These are phyloP conservation scores for Heliosperma pusillum DNA, from an alignment of 148 eudicot species.

Conservation along the genomic window DNA sequence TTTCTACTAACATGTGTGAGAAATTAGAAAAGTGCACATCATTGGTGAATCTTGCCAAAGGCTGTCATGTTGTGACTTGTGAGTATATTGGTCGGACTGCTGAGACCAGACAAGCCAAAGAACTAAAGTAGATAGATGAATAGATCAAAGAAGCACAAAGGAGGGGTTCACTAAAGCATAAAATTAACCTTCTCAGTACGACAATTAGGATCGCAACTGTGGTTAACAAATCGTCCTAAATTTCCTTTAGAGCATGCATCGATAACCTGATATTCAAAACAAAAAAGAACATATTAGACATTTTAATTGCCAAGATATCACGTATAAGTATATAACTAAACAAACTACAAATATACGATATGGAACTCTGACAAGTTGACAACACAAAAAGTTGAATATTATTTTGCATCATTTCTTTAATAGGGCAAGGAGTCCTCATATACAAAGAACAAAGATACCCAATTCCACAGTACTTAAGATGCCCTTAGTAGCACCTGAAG, in stretches of 20 bases:
- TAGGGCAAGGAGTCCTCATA: neutral
- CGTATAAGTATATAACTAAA: neutral
- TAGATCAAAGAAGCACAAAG: conserved; percentile 6
- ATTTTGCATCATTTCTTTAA: neutral
- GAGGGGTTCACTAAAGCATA: neutral
- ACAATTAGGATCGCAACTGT: conserved; percentile 98
- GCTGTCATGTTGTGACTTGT: neutral
- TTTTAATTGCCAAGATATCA: neutral
- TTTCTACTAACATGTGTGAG: neutral
- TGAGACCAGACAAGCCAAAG: neutral
- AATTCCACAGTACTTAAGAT: neutral
- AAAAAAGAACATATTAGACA: conserved; percentile 10
- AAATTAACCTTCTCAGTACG: conserved; percentile 85
- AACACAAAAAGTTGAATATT: neutral
- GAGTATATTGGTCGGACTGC: neutral
- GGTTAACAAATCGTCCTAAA: conserved; percentile 94
- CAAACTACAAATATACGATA: conserved; percentile 1
- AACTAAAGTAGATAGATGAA: neutral
- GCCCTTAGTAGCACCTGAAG: neutral
- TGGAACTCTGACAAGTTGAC: neutral
- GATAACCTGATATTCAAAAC: conserved; percentile 60
- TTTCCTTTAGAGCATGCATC: conserved; percentile 98
- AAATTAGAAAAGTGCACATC: neutral
- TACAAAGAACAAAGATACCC: neutral
- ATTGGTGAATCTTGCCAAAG: neutral